Conservation (phyloP, 495 filamentous ascomycete species). For the Halenospora varia region DNA sequence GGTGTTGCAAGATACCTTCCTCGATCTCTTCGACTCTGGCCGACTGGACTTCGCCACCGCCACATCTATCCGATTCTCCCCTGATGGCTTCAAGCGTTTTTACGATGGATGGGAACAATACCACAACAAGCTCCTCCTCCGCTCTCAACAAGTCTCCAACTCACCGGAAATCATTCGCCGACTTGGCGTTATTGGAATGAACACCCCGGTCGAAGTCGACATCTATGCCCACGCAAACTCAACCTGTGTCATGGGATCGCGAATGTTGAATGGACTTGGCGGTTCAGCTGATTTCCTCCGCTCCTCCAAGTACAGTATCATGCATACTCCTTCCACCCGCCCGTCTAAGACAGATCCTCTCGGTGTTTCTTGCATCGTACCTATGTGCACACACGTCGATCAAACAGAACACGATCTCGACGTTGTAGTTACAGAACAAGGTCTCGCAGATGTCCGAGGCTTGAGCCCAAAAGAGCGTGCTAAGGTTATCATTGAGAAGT, state of each 20-base stretch:
- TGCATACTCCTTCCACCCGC: constrained; percentile 83
- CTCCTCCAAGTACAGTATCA: constrained; percentile 81
- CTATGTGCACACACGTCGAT: constrained; percentile 90
- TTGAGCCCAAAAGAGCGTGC: constrained; percentile 77
- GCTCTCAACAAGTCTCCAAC: constrained; percentile 85
- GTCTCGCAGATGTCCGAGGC: constrained; percentile 82
- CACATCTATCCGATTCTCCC: constrained; percentile 88
- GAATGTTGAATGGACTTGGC: constrained; percentile 90
- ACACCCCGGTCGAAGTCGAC: constrained; percentile 91
- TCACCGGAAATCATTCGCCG: constrained; percentile 91
- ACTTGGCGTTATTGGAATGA: constrained; percentile 89
- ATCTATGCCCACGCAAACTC: constrained; percentile 94
- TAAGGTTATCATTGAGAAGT: constrained; percentile 82
- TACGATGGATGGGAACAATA: constrained; percentile 83
- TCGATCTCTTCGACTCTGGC: constrained; percentile 89
- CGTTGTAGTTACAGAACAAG: constrained; percentile 82
- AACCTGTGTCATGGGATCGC: constrained; percentile 84
- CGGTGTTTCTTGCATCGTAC: constrained; percentile 83
- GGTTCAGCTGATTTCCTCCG: constrained; percentile 88
- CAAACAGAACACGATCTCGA: constrained; percentile 92
- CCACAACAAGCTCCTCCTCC: constrained; percentile 77
- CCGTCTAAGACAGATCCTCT: constrained; percentile 80
- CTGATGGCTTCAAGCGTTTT: constrained; percentile 89
- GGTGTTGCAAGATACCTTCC: constrained; percentile 81
- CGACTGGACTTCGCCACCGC: constrained; percentile 89